Evolutionary conservation across 768 basidiomycete species (phyloP), one percentile per base, ranked within the genome.

Genomic region (Amanita polypyramis): DNA sequence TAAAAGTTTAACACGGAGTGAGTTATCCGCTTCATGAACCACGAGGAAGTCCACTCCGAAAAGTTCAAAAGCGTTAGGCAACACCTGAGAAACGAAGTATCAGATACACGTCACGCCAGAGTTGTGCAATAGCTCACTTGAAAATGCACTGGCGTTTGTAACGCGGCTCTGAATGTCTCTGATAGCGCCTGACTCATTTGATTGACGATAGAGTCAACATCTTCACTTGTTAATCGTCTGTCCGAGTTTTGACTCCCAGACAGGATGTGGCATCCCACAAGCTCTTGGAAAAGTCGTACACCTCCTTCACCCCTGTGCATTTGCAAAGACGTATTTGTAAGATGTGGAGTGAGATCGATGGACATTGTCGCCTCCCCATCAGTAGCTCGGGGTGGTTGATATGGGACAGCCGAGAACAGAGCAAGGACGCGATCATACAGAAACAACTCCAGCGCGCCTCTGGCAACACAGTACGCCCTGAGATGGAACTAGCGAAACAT

Each of bases 21-120:
- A 57, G 53, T 53, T 42, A 19, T 21, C 21, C 5, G 11, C 21
- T n/a, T 52, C 56, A 57, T 76, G 75, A 45, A 73, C 74, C 50
- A 97, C 74, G 11, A 98, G 70, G 51, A 99, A 85, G 62, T 99
- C 96, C n/a, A 87, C 75, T 0, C 96, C 96, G 58, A 83, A 98
- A 12, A 98, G 75, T 61, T 98, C 95, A 58, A 97, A 98, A 0
- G 88, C 90, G 60, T 97, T 97, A 1, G 88, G 82, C 17, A 92
- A 61, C 1, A 86, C 75, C 88, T 96, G 60, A 12, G 6, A 10
- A 14, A 36, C 36, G 55, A 3, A 55, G 49, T 41, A 3, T 36
- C 21, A 35, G 48, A n/a, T 11, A 30, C 38, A 7, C n/a, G 50
- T 32, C n/a, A 23, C 3, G 48, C 19, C 17, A 23, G 12, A 42